Conservation (phyloP, 2,329 filamentous ascomycete genomes). For the Rasamsonia emersonii region DNA sequence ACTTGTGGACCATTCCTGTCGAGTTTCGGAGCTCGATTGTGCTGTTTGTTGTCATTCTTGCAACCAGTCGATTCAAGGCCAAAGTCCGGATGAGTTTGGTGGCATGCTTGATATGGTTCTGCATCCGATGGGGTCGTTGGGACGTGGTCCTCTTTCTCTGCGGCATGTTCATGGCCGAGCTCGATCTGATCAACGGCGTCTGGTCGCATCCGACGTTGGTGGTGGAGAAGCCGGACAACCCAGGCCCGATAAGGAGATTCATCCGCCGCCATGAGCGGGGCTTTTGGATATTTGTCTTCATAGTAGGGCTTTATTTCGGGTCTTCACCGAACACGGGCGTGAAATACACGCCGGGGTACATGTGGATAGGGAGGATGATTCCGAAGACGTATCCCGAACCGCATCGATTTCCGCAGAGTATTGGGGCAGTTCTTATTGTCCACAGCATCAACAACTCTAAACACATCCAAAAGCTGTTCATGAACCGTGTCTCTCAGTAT, state of each 20-base stretch:
- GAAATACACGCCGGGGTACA: conserved; percentile 35
- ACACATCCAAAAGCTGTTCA: conserved; percentile 34
- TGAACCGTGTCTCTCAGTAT: conserved; percentile 34
- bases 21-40: conserved; percentile 39
- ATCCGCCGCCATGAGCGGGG: conserved; percentile 18
- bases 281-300: conserved; percentile 30
- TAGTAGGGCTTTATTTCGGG: conserved; percentile 34
- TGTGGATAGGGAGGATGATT: conserved; percentile 30
- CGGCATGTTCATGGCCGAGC: conserved; percentile 36
- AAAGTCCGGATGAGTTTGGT: conserved; percentile 26
- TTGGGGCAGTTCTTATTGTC: conserved; percentile 35
- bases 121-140: conserved; percentile 35
- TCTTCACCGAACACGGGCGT: conserved; percentile 33
- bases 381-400: conserved; percentile 34
- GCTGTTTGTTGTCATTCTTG: conserved; percentile 34
- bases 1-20: conserved; percentile 40
- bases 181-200: conserved; percentile 31
- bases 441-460: conserved; percentile 33
- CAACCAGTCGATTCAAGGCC: conserved; percentile 27
- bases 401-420: conserved; percentile 36
- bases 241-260: conserved; percentile 9
- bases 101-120: conserved; percentile 27
- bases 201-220: conserved; percentile 21
- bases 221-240: conserved; percentile 20
- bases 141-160: conserved; percentile 35